phyloP scores from a whole-genome alignment of 2,329 filamentous ascomycete genomes.

The Arachnopeziza araneosa region DNA sequence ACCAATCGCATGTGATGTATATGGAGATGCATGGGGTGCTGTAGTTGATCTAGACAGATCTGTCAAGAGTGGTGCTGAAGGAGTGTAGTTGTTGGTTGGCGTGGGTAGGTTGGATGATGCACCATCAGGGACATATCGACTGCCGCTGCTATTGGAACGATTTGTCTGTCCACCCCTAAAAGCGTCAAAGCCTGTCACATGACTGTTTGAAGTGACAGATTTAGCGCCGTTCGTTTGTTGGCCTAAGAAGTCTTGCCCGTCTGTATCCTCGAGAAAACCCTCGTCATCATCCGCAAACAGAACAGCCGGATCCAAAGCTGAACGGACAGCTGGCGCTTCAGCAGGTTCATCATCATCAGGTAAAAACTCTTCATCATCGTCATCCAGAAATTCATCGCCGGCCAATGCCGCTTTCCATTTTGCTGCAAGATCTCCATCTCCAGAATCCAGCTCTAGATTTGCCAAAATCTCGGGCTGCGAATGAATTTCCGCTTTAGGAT shows the following conservation, averaged over 20 bases:
- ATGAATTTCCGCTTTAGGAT: conserved; percentile 8
- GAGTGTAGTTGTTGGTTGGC: conserved; percentile 23
- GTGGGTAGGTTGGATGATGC: conserved; percentile 6
- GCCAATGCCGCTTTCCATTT: conserved; percentile 80
- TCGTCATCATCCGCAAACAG: conserved; percentile 81
- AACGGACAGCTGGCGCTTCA: background rate
- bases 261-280: conserved; percentile 66
- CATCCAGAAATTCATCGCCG: conserved; percentile 58
- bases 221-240: conserved; percentile 24
- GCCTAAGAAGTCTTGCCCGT: conserved; percentile 10
- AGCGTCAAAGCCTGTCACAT: conserved; percentile 20
- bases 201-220: conserved; percentile 29
- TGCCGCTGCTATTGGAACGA: conserved; percentile 19
- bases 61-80: conserved; percentile 27
- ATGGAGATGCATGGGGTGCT: conserved; percentile 14
- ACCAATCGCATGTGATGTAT: conserved; percentile 16
- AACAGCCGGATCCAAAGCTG: conserved; percentile 49
- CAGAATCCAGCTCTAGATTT: conserved; percentile 29
- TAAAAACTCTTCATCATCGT: conserved; percentile 56
- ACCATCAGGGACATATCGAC: conserved; percentile 26
- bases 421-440: conserved; percentile 61
- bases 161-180: conserved; percentile 11
- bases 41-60: conserved; percentile 23
- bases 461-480: conserved; percentile 19
- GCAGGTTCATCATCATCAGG: conserved; percentile 46